Base-by-base conservation (phyloP, 2,329 filamentous ascomycete species). In the Metarhizium humberi region DNA sequence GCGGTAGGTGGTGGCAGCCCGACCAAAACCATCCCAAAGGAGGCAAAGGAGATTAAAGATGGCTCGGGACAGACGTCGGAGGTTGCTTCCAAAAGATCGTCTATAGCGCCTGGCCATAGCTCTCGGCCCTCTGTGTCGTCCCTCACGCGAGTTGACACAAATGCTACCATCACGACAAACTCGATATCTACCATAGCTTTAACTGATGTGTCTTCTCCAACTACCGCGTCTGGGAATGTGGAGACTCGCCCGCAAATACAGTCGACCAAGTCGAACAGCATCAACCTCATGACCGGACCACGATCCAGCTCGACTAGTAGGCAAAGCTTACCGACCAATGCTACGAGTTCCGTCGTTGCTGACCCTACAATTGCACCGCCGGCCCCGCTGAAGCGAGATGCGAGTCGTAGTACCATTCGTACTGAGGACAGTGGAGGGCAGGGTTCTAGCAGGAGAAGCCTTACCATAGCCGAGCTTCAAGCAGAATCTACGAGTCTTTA, bases 1-100 rank as follows among this genome's bases (percentile, higher is more conserved):
- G 91, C 86, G 0, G 89, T 95, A n/a, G 87, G 86, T 16, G 88
- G 78, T 14, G 81, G 78, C 47, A 86, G 81, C 58, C 72, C 71
- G 38, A 62, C 63, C 25, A 72, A 70, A 57, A 48, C 64, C 52
- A 52, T 70, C 52, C 59, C 71, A 58, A 60, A 76, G 57, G 66
- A 75, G 40, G 34, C 49, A 11, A 55, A 61, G 18, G 65, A 65
- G 25, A 59, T 52, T 61, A 63, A 70, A 63, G 66, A 78, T 63
- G 69, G 79, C 47, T 46, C 55, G 3, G 8, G 42, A 30, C 55
- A 56, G 53, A 48, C 57, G 18, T 40, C 47, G 4, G 55, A 58
- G 64, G 60, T 69, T 62, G 69, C 76, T 1, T 74, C 75, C 2
- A 74, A 72, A 58, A 75, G 72, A 59, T 74, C 72, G 52, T 72